Evolutionary conservation across 805 yeast species (phyloP).

Genomic region (Candida saitoana): DNA sequence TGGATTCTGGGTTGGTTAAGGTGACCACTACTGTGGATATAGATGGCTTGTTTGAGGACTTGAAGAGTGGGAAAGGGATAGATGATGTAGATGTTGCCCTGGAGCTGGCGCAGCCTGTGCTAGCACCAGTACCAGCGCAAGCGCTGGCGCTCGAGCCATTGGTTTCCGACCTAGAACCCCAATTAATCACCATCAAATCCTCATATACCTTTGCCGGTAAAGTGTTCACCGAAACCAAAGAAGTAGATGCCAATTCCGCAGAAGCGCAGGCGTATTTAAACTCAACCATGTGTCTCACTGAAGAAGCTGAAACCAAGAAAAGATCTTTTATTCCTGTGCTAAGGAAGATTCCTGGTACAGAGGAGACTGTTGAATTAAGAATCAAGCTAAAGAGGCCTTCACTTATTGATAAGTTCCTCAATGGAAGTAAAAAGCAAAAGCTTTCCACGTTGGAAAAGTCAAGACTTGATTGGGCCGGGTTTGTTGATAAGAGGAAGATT

Average conservation of each 20-base stretch:
- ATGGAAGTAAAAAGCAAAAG: slow-evolving; percentile 61
- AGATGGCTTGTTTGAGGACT: slow-evolving; percentile 28
- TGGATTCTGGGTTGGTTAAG: slow-evolving; percentile 15
- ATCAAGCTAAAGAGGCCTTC: slow-evolving; percentile 71
- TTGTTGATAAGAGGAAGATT: slow-evolving; percentile 82
- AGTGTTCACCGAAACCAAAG: slow-evolving; percentile 68
- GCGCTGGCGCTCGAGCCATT: not conserved
- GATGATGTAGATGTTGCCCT: not conserved
- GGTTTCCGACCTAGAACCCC: slow-evolving; percentile 23
- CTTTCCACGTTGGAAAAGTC: slow-evolving; percentile 91
- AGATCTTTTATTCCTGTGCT: slow-evolving; percentile 32
- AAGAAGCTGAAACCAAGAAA: slow-evolving; percentile 10
- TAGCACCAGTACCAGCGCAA: not conserved
- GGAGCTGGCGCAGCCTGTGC: slow-evolving; percentile 2
- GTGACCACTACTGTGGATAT: slow-evolving; percentile 20
- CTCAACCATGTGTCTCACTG: slow-evolving; percentile 40
- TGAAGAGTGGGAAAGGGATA: slow-evolving; percentile 13
- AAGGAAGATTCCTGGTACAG: slow-evolving; percentile 27
- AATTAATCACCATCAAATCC: slow-evolving; percentile 66
- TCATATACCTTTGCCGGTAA: slow-evolving; percentile 90
- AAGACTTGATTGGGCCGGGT: slow-evolving; percentile 89
- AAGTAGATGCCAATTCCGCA: slow-evolving; percentile 72
- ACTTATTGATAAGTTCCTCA: slow-evolving; percentile 68
- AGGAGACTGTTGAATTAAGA: slow-evolving; percentile 35
- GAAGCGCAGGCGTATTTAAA: slow-evolving; percentile 81